Evolutionary conservation across 805 yeast genomes (phyloP), one percentile per base, ranked within the genome.

Genomic region (Sporopachydermia lactativora): DNA sequence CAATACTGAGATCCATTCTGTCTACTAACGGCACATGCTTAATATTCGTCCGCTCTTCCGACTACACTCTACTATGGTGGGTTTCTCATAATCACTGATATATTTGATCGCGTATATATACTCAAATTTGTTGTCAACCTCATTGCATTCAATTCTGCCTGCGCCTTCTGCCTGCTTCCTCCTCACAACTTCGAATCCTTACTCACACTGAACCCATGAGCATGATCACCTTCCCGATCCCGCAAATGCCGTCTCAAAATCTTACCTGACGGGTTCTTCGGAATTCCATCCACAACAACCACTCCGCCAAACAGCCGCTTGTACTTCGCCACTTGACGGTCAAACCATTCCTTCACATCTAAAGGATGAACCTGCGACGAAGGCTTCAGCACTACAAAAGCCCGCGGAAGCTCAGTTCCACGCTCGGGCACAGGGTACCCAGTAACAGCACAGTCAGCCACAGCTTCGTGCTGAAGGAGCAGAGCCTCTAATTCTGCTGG

Each of bases 401-500:
- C 53, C n/a, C 53, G 40, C 4, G 53, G 53, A 18, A 41, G 38
- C 41, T 50, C 53, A 16, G 52, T 49, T 3, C 47, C 54, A 15
- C 41, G 40, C 4, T 47, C 52, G 34, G 18, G 14, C 14, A 41
- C 43, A 15, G 42, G 42, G 15, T 45, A 35, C 19, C 54, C 54
- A 37, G 45, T 48, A 3, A 50, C 53, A 4, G 52, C 54, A 19
- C 44, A 37, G 34, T 50, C 53, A 3, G 47, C 42, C 3, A 50
- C 55, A 19, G 31, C 36, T 14, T 51, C 45, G 36, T 50, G 51
- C 4, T 44, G 36, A 15, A 50, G 42, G 15, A 50, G 36, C 17
- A 51, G 18, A 6, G 41, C 54, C 28, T 50, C 53, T 6, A 50
- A 43, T 40, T 50, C 53, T 3, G 53, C 53, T 3, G 53, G 53